Base-by-base conservation (phyloP, 345 rosid genomes). In the Lagerstroemia speciosa region DNA sequence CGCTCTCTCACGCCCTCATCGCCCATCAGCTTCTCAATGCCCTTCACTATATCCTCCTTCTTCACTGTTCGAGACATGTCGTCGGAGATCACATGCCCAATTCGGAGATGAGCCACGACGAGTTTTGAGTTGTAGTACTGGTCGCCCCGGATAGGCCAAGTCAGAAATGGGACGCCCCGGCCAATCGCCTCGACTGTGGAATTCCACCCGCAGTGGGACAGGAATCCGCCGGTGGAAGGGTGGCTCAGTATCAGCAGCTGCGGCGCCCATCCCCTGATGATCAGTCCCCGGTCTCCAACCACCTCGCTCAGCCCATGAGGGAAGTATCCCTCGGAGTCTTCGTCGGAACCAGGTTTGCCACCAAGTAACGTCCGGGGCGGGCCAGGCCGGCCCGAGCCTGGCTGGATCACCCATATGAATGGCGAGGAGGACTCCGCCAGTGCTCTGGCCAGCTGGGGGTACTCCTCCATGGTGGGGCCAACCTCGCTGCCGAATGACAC, bases 141-240 rank as follows among this genome's bases (percentile, higher is more conserved):
- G 52, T 81, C 82, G 0, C 85, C 82, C 64, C 80, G 60, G 29
- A 78, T 74, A 3, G 82, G 85, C 82, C 82, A 78, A 0, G 75
- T 73, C 69, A 78, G 46, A 6, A 81, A 38, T 0, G 80, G 77
- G 5, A 81, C 73, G 1, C 82, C 82, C 3, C 73, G 62, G 4
- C 77, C 79, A 7, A 81, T 29, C 5, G 79, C 79, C 60, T 81
- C 84, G 31, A 74, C 55, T 0, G 78, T 81, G 3, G 82, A 81
- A 34, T 82, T 82, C 83, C 86, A 82, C 29, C 86, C 86, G 6
- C 83, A 83, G 27, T 83, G 83, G 0, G 86, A 80, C 7, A 78
- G 29, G 71, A 80, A 78, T 3, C 81, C 82, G 7, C 79, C 84
- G 2, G 76, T 77, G 14, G 84, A 80, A 9, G 69, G 62, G 24